A percentile compares a stretch with the other conserved stretches of the same genome.
These are phyloP conservation scores for Plenodomus lindquistii DNA, from an alignment of 2,329 filamentous ascomycete genomes.

Conservation along the genomic window DNA sequence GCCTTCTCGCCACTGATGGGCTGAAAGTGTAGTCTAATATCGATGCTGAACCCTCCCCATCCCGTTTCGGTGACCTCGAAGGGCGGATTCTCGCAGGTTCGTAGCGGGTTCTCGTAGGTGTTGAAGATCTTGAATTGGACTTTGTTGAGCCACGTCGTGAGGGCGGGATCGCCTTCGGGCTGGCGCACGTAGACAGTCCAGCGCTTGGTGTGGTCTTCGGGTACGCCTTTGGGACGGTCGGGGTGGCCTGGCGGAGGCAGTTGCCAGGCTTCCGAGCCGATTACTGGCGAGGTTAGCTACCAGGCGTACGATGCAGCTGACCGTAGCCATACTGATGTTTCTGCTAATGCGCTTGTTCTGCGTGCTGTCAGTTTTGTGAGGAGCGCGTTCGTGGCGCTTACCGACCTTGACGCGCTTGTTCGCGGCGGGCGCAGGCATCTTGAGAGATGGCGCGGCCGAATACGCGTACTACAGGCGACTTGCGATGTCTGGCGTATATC, in stretches of 20 bases:
- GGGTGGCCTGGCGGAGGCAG: conserved; percentile 73
- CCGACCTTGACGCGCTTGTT: conserved; percentile 57
- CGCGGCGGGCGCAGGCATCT: conserved; percentile 58
- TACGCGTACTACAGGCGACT: not conserved
- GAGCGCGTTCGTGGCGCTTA: not conserved
- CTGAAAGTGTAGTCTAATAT: conserved; percentile 91
- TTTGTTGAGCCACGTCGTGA: conserved; percentile 94
- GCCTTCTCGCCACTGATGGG: conserved; percentile 89
- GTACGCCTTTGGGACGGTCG: conserved; percentile 66
- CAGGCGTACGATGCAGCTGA: not conserved
- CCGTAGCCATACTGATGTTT: conserved; percentile 38
- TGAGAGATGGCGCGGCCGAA: conserved; percentile 8
- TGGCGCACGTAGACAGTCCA: conserved; percentile 96
- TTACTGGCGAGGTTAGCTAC: conserved; percentile 45
- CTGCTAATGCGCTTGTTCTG: conserved; percentile 48
- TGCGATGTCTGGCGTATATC: not conserved
- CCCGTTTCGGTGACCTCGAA: conserved; percentile 91
- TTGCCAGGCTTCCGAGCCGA: conserved; percentile 54
- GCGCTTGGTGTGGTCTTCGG: conserved; percentile 91
- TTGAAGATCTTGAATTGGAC: conserved; percentile 99
- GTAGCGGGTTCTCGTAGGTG: conserved; percentile 88
- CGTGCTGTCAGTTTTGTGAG: conserved; percentile 17
- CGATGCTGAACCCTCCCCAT: conserved; percentile 98
- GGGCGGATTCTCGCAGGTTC: conserved; percentile 72
- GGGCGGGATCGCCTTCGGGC: conserved; percentile 79